phyloP scores from a whole-genome alignment of 495 filamentous ascomycete genomes.

The Staphylotrichum longicolle region DNA sequence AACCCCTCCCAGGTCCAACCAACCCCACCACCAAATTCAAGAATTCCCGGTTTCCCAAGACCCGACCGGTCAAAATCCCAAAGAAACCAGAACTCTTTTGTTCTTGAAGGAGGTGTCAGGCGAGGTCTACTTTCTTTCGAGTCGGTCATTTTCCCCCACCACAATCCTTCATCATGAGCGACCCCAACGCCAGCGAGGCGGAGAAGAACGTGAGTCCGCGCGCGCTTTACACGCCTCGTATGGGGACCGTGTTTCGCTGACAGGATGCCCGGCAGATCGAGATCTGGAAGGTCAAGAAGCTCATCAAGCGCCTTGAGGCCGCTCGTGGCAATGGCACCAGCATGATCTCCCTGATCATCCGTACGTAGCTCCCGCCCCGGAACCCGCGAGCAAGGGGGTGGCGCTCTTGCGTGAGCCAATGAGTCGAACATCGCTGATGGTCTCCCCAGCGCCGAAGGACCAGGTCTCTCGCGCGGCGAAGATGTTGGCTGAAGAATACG shows the following conservation, averaged over 20 bases:
- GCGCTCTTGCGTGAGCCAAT: conserved; percentile 18
- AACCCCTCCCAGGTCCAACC: conserved; percentile 32
- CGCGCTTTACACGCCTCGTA: not conserved
- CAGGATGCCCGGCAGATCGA: conserved; percentile 51
- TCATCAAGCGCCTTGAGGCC: conserved; percentile 92
- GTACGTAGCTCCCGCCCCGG: conserved; percentile 51
- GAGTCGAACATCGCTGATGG: conserved; percentile 20
- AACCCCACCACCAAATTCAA: conserved; percentile 34
- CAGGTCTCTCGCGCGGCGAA: conserved; percentile 94
- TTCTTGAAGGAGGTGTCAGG: conserved; percentile 13
- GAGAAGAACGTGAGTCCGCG: conserved; percentile 81
- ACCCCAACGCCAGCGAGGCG: conserved; percentile 83
- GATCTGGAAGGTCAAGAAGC: conserved; percentile 90
- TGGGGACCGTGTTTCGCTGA: conserved; percentile 19
- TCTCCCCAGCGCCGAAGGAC: conserved; percentile 79
- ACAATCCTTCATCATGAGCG: conserved; percentile 70
- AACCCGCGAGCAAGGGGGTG: conserved; percentile 13
- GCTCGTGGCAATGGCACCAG: conserved; percentile 93
- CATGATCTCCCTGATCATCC: conserved; percentile 99
- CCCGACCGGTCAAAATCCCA: not conserved
- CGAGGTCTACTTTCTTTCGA: conserved; percentile 10
- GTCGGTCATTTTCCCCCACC: conserved; percentile 5
- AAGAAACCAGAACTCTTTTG: conserved; percentile 4
- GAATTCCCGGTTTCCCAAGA: conserved; percentile 16
- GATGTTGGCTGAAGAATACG: conserved; percentile 99